phyloP scores from a whole-genome alignment of 305 asterid species.

The Solanum hybrid region DNA sequence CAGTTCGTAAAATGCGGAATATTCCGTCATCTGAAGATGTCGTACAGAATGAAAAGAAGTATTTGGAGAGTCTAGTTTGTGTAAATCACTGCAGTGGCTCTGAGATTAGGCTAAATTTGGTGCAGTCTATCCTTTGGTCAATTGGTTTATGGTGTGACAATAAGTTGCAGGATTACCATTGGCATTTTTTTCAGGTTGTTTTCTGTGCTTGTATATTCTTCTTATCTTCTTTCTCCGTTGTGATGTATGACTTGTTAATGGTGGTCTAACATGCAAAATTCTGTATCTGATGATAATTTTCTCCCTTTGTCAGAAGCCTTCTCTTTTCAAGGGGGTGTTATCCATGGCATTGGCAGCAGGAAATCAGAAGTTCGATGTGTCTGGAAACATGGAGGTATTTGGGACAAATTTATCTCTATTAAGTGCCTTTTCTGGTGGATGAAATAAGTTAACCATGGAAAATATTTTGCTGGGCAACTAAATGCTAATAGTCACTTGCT shows the following conservation, averaged over 20 bases:
- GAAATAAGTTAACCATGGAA: background rate
- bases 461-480: background rate
- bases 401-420: background rate
- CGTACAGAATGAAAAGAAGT: constrained; percentile 51
- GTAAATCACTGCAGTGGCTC: constrained; percentile 25
- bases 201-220: background rate
- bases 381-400: constrained; percentile 19
- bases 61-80: constrained; percentile 61
- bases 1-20: constrained; percentile 52
- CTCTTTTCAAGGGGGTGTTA: constrained; percentile 59
- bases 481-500: background rate
- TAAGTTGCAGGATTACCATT: constrained; percentile 82
- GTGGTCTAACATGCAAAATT: constrained; percentile 16
- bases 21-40: constrained; percentile 41
- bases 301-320: constrained; percentile 52
- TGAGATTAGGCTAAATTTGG: constrained; percentile 43
- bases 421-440: background rate
- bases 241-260: constrained; percentile 9
- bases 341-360: constrained; percentile 52
- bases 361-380: constrained; percentile 34
- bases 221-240: background rate
- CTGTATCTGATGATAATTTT: constrained; percentile 20
- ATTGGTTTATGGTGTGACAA: constrained; percentile 80
- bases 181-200: constrained; percentile 66
- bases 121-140: constrained; percentile 59